These are phyloP conservation scores for Penicillium polonicum DNA, from an alignment of 2,329 filamentous ascomycete species.

Conservation along the genomic window DNA sequence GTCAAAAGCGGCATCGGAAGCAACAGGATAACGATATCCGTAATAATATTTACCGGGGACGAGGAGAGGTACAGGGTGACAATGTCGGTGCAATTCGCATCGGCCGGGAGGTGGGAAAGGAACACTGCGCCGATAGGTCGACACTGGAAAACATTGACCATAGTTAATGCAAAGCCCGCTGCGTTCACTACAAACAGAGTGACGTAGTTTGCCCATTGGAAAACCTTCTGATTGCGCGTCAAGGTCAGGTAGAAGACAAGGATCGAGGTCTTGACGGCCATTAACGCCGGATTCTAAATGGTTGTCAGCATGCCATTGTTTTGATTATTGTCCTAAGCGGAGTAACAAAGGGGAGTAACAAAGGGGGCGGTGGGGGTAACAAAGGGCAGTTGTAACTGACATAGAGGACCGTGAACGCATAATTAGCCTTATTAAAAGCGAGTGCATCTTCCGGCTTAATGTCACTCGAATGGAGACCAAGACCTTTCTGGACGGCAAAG, in stretches of 20 bases:
- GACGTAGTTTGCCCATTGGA: slow-evolving; percentile 77
- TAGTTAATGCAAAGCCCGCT: slow-evolving; percentile 74
- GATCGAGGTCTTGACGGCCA: slow-evolving; percentile 91
- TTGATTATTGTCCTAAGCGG: background rate
- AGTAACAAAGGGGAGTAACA: background rate
- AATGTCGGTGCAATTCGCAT: slow-evolving; percentile 59
- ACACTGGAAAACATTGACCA: slow-evolving; percentile 88
- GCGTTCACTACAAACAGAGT: slow-evolving; percentile 76
- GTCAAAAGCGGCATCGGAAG: slow-evolving; percentile 87
- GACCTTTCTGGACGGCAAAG: slow-evolving; percentile 44
- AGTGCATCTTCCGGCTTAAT: slow-evolving; percentile 32
- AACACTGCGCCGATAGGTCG: slow-evolving; percentile 71
- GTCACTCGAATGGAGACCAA: slow-evolving; percentile 44
- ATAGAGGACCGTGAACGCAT: slow-evolving; percentile 62
- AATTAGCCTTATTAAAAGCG: slow-evolving; percentile 51
- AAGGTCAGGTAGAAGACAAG: slow-evolving; percentile 85
- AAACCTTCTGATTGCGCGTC: slow-evolving; percentile 72
- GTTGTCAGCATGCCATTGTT: background rate
- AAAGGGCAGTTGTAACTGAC: slow-evolving; percentile 36
- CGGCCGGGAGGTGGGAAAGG: slow-evolving; percentile 45
- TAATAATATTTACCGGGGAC: slow-evolving; percentile 87
- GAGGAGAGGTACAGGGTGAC: slow-evolving; percentile 68
- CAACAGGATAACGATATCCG: slow-evolving; percentile 82
- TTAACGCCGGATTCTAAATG: slow-evolving; percentile 77
- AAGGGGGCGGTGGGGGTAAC: slow-evolving; percentile 22